Percentiles rank a stretch among this genome's conserved stretches.
Conservation (phyloP, 1,284 basidiomycete genomes). For the Puccinia triticina region DNA sequence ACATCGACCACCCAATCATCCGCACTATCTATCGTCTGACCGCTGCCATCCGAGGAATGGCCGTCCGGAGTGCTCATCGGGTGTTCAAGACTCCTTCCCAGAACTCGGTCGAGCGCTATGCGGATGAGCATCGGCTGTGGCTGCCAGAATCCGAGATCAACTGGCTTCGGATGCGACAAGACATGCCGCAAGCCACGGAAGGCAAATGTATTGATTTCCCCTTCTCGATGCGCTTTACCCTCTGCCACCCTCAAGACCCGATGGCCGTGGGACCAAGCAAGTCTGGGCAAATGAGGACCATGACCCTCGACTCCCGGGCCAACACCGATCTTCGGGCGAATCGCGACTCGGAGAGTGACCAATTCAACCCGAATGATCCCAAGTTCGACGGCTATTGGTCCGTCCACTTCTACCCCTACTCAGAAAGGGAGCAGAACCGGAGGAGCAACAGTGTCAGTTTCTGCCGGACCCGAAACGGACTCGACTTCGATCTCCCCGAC, state of each 20-base stretch:
- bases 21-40: not conserved
- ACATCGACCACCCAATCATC: not conserved
- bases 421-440: not conserved
- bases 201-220: constrained; percentile 17
- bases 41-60: not conserved
- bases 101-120: constrained; percentile 9
- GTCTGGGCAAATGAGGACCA: constrained; percentile 1
- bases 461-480: not conserved
- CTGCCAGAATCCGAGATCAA: constrained; percentile 8
- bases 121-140: constrained; percentile 15
- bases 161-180: constrained; percentile 22
- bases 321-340: not conserved
- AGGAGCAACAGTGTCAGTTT: not conserved
- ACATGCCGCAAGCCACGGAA: not conserved
- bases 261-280: too few relatives aligned
- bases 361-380: not conserved
- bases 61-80: constrained; percentile 16
- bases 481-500: not conserved
- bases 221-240: not conserved
- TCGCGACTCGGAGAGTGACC: not conserved
- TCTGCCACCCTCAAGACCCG: not conserved
- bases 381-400: not conserved
- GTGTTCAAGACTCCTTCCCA: not conserved
- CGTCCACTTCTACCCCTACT: not conserved
- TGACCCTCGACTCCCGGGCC: not conserved